These are phyloP conservation scores for Aeschynomene evenia DNA, from an alignment of 306 rosid species.

Conservation along the genomic window DNA sequence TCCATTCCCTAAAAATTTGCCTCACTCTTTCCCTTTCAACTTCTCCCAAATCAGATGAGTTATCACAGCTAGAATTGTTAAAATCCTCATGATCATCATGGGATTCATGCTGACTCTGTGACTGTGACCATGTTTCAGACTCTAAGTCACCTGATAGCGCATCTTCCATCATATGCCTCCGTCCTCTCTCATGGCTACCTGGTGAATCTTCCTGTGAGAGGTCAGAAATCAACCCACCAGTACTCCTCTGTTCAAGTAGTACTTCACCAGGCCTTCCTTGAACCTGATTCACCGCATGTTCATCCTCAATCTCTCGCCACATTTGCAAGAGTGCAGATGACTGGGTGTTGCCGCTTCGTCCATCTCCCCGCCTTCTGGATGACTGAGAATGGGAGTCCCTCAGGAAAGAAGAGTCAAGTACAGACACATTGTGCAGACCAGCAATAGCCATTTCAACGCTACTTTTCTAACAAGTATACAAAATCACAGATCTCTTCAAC, in stretches of 20 bases:
- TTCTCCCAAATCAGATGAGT: constrained; percentile 70
- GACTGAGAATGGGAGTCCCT: constrained; percentile 75
- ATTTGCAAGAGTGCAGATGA: constrained; percentile 70
- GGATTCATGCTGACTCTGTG: constrained; percentile 54
- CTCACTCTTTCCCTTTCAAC: constrained; percentile 94
- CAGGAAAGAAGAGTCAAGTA: constrained; percentile 71
- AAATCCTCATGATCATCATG: constrained; percentile 57
- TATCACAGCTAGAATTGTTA: constrained; percentile 59
- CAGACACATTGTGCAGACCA: constrained; percentile 77
- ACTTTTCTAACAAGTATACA: constrained; percentile 23
- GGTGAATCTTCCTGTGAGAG: constrained; percentile 35
- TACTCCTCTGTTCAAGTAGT: constrained; percentile 47
- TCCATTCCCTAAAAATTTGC: constrained; percentile 89
- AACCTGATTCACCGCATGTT: constrained; percentile 59
- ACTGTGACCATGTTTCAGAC: constrained; percentile 64
- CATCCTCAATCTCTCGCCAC: constrained; percentile 95
- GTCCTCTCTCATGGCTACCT: constrained; percentile 43
- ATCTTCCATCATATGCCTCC: constrained; percentile 42
- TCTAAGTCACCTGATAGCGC: constrained; percentile 53
- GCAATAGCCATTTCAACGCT: constrained; percentile 82
- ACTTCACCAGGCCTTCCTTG: constrained; percentile 58
- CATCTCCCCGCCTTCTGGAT: constrained; percentile 56
- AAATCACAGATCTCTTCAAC: constrained; percentile 38
- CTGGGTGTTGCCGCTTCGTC: constrained; percentile 57
- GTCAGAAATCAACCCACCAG: constrained; percentile 40